These are phyloP conservation scores for Talaromyces sp. DNA, from an alignment of 2,329 filamentous ascomycete species.

Conservation along the genomic window DNA sequence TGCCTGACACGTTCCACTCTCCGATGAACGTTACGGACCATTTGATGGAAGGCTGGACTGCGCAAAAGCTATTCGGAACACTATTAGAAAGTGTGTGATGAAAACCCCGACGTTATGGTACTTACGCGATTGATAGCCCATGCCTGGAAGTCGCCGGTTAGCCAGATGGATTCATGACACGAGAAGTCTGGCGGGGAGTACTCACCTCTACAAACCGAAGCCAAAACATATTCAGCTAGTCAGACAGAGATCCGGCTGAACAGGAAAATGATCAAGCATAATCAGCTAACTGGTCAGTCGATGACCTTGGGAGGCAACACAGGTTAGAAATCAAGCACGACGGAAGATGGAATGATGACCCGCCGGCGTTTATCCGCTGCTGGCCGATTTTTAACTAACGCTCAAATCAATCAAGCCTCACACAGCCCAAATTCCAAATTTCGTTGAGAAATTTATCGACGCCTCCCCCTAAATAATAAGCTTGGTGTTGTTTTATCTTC, in stretches of 20 bases:
- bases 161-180: constrained; percentile 13
- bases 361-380: background rate
- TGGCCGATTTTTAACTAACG: background rate
- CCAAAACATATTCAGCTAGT: constrained; percentile 19
- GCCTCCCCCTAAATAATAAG: background rate
- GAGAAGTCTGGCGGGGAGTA: constrained; percentile 8
- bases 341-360: background rate
- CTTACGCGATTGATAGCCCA: constrained; percentile 37
- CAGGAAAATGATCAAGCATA: background rate
- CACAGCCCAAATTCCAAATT: background rate
- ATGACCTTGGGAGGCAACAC: background rate
- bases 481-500: background rate
- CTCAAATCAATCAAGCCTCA: background rate
- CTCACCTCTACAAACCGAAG: constrained; percentile 34
- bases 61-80: constrained; percentile 32
- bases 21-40: constrained; percentile 41
- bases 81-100: constrained; percentile 2
- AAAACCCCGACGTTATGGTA: constrained; percentile 14
- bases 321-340: background rate
- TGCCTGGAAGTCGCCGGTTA: constrained; percentile 21
- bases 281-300: background rate
- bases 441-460: background rate
- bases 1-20: constrained; percentile 38
- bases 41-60: constrained; percentile 41
- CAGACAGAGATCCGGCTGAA: constrained; percentile 6